These are phyloP conservation scores for Endogone sp. DNA, from an alignment of 192 early-diverging fungal genomes.

Conservation along the genomic window DNA sequence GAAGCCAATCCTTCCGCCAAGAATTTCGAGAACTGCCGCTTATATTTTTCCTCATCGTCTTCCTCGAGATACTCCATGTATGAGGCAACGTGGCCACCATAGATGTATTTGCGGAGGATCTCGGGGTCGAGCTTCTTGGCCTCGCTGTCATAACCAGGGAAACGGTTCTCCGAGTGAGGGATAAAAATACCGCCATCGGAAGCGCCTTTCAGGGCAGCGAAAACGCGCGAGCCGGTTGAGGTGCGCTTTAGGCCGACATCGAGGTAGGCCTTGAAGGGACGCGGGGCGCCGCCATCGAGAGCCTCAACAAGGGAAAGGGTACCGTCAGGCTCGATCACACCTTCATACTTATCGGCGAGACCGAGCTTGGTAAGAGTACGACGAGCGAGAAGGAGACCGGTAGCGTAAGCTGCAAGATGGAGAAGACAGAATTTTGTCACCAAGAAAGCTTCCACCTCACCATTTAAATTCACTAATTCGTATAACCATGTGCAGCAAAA, in stretches of 20 bases:
- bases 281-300: constrained; percentile 79
- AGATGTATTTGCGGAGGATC: constrained; percentile 94
- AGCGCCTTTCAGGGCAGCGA: constrained; percentile 98
- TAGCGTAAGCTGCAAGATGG: constrained; percentile 73
- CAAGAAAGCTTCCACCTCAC: background rate
- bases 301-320: constrained; percentile 83
- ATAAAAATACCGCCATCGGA: constrained; percentile 97
- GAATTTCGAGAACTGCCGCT: constrained; percentile 92
- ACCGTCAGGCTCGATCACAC: constrained; percentile 89
- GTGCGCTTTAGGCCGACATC: constrained; percentile 96
- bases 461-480: background rate
- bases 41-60: constrained; percentile 98
- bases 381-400: constrained; percentile 95
- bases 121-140: constrained; percentile 89
- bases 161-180: constrained; percentile 94
- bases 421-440: constrained; percentile 12
- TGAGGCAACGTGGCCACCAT: constrained; percentile 94
- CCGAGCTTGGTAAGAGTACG: constrained; percentile 94
- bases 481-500: too few relatives aligned
- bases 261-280: constrained; percentile 97
- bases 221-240: constrained; percentile 96
- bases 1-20: constrained; percentile 81
- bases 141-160: constrained; percentile 93
- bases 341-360: constrained; percentile 95
- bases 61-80: constrained; percentile 98